Percentiles rank a stretch among this genome's conserved stretches.
Evolutionary conservation across 176 grass and related monocot genomes (phyloP).

Genomic region (Phragmites australis): DNA sequence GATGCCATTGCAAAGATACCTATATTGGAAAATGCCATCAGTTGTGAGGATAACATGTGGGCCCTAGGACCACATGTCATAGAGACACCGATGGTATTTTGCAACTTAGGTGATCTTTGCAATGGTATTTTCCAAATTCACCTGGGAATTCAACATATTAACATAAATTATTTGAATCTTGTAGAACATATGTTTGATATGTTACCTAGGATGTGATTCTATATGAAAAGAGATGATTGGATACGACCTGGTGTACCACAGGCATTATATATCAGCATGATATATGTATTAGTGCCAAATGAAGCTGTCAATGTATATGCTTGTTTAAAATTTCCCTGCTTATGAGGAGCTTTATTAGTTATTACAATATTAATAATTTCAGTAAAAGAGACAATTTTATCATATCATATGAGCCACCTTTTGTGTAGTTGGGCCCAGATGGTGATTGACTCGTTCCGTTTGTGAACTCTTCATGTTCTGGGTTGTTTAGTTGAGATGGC

Average conservation of each 20-base stretch:
- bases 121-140: no score
- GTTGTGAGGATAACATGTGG: no score
- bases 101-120: no score
- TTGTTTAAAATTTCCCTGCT: neutral
- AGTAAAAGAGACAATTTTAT: neutral
- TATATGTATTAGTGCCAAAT: neutral
- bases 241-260: neutral
- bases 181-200: neutral
- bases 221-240: neutral
- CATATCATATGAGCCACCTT: neutral
- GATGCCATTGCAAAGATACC: no score
- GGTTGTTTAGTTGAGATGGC: slow-evolving; percentile 9
- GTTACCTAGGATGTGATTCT: neutral
- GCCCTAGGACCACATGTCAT: no score
- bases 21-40: no score
- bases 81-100: no score
- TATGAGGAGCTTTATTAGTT: neutral
- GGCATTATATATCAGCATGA: neutral
- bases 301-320: neutral
- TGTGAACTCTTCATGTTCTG: neutral
- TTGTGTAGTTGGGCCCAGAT: neutral
- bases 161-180: neutral
- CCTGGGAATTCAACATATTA: neutral
- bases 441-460: neutral
- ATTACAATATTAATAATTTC: neutral